Base-by-base conservation (phyloP, 2,329 filamentous ascomycete species). In the Aspergillus tubingensis region DNA sequence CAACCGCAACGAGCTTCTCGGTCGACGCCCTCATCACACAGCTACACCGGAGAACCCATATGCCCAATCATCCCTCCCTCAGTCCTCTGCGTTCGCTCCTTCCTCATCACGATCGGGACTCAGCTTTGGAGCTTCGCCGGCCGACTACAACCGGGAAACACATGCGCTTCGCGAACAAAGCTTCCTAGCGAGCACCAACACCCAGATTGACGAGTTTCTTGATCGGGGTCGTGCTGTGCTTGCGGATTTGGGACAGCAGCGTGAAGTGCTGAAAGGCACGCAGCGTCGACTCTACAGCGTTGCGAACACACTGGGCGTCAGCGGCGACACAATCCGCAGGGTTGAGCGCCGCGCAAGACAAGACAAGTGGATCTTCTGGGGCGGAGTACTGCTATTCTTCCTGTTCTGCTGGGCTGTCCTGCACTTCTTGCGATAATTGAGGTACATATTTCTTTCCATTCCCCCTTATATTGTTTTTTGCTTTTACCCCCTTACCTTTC, bases 311-410 rank as follows among this genome's bases (percentile, higher is more conserved):
- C 79, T 99, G 51, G 95, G 95, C 0, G 86, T 99, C 61, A 96
- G 91, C 71, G 93, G 94, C 19, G 94, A 98, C 74, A 99, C 95
- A 2, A 99, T 99, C 66, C 88, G 95, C 50, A 98, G 95, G 92
- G 90, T 99, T 44, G 94, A 98, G 79, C 81, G 95, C 68, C 84
- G 95, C 64, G 92, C 95, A 54, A 90, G 88, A 76, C 91, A 98
- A 81, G 95, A 99, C 76, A 98, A 97, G 79, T 98, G 93, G 92
- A 96, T 99, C 38, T 99, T 99, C 76, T 91, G 90, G 84, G 90
- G 82, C 0, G 92, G 95, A 0, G 92, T 94, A 2, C 77, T 96
- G 5, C 77, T 95, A 38, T 99, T 99, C 76, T 91, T 98, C 70
- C 73, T 85, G 39, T 99, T 99, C 74, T 96, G 94, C 77, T 98